phyloP scores from a whole-genome alignment of 2,329 filamentous ascomycete genomes.

The Colletotrichum costaricense region DNA sequence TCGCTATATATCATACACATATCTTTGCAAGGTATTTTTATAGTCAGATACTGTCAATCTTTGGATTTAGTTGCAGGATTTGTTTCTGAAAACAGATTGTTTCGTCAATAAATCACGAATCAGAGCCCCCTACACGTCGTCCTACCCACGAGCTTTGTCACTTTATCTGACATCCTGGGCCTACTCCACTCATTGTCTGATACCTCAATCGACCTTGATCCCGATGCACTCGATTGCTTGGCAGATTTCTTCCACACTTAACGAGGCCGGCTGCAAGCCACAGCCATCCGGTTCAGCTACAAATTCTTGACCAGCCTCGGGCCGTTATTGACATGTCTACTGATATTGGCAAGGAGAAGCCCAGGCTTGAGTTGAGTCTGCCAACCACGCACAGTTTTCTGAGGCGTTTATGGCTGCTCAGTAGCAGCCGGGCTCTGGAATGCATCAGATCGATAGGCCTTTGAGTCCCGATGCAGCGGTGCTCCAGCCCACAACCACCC shows the following conservation, averaged over 20 bases:
- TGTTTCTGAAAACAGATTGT: background rate
- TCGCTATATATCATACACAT: background rate
- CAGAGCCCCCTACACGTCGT: background rate
- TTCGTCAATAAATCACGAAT: constrained; percentile 16
- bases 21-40: background rate
- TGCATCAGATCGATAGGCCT: constrained; percentile 8
- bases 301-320: background rate
- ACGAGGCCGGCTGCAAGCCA: no score
- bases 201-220: background rate
- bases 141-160: background rate
- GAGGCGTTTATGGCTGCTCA: background rate
- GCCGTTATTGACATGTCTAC: background rate
- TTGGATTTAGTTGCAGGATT: background rate
- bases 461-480: background rate
- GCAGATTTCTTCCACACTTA: no score
- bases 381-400: constrained; percentile 19
- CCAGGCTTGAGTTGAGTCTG: background rate
- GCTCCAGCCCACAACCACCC: background rate
- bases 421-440: constrained; percentile 13
- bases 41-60: background rate
- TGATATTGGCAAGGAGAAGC: background rate
- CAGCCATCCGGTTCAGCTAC: background rate
- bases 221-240: background rate
- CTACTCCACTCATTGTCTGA: background rate
- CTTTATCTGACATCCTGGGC: background rate